Conservation (phyloP, 179 eudicot species). For the Beta corolliflora region DNA sequence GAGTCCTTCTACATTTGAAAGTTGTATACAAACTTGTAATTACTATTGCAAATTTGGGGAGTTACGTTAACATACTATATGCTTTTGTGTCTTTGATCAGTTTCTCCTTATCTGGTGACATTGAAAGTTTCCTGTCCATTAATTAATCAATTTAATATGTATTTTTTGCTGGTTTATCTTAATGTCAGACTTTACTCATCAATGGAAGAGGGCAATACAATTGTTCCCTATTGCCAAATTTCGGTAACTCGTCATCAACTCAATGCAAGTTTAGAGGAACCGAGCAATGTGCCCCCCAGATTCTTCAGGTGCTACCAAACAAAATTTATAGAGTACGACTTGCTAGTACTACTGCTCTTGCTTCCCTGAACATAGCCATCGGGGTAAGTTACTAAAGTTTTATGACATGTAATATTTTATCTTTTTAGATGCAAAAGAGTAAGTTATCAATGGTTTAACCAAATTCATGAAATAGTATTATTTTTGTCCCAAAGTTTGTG, state of each 20-base stretch:
- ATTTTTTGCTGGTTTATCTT: background rate
- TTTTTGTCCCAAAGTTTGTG: no score
- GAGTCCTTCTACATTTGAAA: no score
- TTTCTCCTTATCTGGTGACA: background rate
- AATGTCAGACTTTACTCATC: constrained; percentile 54
- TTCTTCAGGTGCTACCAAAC: constrained; percentile 61
- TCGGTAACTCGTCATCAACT: constrained; percentile 39
- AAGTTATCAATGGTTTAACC: no score
- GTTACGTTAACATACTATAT: no score
- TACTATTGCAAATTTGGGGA: no score
- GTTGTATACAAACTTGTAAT: no score
- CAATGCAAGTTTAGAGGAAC: constrained; percentile 55
- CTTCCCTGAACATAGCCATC: constrained; percentile 77
- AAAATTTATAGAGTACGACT: constrained; percentile 78
- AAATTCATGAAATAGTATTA: no score
- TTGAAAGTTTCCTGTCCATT: no score
- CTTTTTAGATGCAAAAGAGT: no score
- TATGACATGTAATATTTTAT: no score
- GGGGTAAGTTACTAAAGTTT: constrained; percentile 44
- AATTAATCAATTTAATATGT: background rate
- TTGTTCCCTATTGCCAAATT: constrained; percentile 64
- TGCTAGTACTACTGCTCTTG: constrained; percentile 73
- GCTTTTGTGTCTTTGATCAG: no score
- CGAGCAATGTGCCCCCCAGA: constrained; percentile 67
- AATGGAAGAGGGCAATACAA: constrained; percentile 92